phyloP scores from a whole-genome alignment of 202 grass and related monocot genomes.

The Brachypodium distachyon region DNA sequence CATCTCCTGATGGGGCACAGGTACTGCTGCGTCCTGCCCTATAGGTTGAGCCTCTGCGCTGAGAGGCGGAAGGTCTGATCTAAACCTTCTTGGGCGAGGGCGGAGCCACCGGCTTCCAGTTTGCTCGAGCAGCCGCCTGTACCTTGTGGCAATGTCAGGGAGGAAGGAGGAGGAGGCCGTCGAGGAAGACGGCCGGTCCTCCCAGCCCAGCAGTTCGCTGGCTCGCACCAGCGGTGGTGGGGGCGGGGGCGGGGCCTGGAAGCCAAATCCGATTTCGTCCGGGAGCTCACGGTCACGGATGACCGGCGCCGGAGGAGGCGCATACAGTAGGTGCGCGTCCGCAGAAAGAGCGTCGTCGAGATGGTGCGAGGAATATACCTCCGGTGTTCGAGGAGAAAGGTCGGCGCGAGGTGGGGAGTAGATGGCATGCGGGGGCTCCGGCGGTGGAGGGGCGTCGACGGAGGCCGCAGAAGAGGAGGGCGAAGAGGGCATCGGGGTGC shows the following conservation, averaged over 20 bases:
- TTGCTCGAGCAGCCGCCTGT: constrained; percentile 56
- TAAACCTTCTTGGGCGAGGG: constrained; percentile 28
- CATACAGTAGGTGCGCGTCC: constrained; percentile 10
- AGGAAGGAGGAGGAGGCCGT: constrained; percentile 41
- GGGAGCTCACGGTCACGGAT: constrained; percentile 2
- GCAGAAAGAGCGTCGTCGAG: constrained; percentile 22
- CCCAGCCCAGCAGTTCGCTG: constrained; percentile 38
- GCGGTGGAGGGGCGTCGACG: constrained; percentile 39
- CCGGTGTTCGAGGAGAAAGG: constrained; percentile 29
- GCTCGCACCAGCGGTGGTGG: constrained; percentile 38
- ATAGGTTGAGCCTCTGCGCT: constrained; percentile 37
- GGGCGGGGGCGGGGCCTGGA: constrained; percentile 24
- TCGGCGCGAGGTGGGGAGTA: constrained; percentile 34
- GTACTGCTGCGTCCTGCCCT: constrained; percentile 3
- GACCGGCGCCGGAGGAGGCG: neutral
- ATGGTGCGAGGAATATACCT: constrained; percentile 28
- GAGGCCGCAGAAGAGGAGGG: constrained; percentile 61
- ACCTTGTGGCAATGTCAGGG: constrained; percentile 25
- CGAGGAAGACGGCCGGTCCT: constrained; percentile 44
- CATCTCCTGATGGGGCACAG: constrained; percentile 19
- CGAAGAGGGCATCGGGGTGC: constrained; percentile 71
- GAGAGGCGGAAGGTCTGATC: constrained; percentile 53
- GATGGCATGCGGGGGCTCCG: constrained; percentile 19
- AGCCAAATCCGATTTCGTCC: constrained; percentile 14
- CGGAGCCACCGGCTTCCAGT: constrained; percentile 43